phyloP scores from a whole-genome alignment of 73 alveolate species.

The Paramecium octaurelia region DNA sequence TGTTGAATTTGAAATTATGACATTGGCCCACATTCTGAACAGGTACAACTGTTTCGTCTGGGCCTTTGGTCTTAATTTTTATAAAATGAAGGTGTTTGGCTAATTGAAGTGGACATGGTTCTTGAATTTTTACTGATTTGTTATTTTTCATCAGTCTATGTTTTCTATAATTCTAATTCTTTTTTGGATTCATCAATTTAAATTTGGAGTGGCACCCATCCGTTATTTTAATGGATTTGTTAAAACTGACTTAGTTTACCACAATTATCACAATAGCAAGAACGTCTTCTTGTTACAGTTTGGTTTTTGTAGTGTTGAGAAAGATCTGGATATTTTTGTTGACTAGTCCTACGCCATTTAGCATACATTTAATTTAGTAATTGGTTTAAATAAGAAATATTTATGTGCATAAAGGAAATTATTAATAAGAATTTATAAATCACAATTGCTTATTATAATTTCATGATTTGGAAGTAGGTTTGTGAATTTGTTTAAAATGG shows the following conservation, averaged over 20 bases:
- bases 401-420: neutral
- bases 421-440: neutral
- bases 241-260: neutral
- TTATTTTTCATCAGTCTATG: neutral
- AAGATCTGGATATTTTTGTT: neutral
- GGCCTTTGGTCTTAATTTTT: neutral
- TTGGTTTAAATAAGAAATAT: neutral
- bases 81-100: neutral
- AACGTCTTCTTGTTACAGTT: neutral
- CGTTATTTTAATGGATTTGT: neutral
- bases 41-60: neutral
- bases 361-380: neutral
- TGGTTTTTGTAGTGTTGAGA: neutral
- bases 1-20: neutral
- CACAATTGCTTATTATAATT: neutral
- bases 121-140: neutral
- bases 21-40: constrained; percentile 2
- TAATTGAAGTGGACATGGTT: neutral
- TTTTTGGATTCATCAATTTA: neutral
- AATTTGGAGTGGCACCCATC: neutral
- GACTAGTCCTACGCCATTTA: neutral
- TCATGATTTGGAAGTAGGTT: neutral
- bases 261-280: neutral
- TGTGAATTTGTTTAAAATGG: neutral
- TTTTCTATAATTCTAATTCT: neutral